These are phyloP conservation scores for Mycena chlorophos DNA, from an alignment of 768 basidiomycete species.

Conservation along the genomic window DNA sequence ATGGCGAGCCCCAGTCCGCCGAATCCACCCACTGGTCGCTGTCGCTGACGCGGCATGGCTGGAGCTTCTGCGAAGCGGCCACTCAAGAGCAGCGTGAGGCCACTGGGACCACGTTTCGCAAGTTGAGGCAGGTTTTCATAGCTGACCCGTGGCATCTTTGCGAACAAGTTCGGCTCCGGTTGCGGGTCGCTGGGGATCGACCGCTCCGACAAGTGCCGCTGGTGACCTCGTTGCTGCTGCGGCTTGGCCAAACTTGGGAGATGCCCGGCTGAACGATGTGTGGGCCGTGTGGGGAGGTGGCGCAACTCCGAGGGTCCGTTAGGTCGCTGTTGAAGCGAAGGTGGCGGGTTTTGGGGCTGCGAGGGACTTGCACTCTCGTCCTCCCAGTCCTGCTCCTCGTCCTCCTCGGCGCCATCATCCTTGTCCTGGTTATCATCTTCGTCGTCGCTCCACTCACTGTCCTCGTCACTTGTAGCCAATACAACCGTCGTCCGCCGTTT, in stretches of 20 bases:
- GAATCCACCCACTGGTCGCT: slow-evolving; percentile 18
- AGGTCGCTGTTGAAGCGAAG: slow-evolving; percentile 14
- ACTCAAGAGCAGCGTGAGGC: slow-evolving; percentile 23
- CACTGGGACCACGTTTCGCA: slow-evolving; percentile 30
- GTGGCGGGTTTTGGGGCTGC: slow-evolving; percentile 19
- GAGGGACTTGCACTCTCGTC: slow-evolving; percentile 8
- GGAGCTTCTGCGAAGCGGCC: slow-evolving; percentile 20
- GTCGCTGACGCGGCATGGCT: slow-evolving; percentile 11
- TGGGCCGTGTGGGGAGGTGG: slow-evolving; percentile 21
- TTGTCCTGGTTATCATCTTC: slow-evolving; percentile 12
- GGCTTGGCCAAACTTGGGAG: slow-evolving; percentile 25
- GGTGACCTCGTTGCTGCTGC: slow-evolving; percentile 25
- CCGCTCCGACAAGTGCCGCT: slow-evolving; percentile 2
- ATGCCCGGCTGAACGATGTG: slow-evolving; percentile 14
- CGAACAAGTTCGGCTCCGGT: slow-evolving; percentile 69
- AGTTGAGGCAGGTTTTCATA: slow-evolving; percentile 54
- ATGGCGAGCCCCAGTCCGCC: slow-evolving; percentile 15
- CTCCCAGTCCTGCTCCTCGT: slow-evolving; percentile 10
- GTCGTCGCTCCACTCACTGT: slow-evolving; percentile 17
- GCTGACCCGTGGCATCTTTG: slow-evolving; percentile 66
- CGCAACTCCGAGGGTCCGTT: slow-evolving; percentile 15
- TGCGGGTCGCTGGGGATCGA: slow-evolving; percentile 44
- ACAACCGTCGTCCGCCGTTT: slow-evolving; percentile 6
- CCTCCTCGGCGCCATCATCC: slow-evolving; percentile 12
- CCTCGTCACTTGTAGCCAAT: slow-evolving; percentile 15